These are phyloP conservation scores for Leishmania martiniquensis DNA, from an alignment of 208 protist species.

Conservation along the genomic window DNA sequence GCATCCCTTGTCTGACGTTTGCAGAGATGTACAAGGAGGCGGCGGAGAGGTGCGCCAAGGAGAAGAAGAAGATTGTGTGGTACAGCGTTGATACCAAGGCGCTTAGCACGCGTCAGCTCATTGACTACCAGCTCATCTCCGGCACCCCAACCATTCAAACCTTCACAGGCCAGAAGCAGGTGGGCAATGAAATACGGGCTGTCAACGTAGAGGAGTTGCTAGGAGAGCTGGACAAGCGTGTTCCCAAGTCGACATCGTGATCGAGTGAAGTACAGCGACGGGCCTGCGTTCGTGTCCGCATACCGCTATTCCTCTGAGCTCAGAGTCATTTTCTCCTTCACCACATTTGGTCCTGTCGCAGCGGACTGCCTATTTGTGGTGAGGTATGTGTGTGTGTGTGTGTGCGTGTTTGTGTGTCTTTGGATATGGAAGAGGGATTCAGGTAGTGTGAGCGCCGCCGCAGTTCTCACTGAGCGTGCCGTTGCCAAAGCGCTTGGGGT, in stretches of 20 bases:
- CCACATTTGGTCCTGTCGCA: not conserved
- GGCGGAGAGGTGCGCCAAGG: conserved; percentile 51
- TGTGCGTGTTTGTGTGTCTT: too few species aligned
- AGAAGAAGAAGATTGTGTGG: conserved; percentile 77
- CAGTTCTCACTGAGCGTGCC: not conserved
- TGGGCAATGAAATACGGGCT: conserved; percentile 87
- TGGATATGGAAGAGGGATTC: too few species aligned
- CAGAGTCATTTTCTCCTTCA: too few species aligned
- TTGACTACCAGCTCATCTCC: conserved; percentile 88
- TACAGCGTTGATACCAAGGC: conserved; percentile 92
- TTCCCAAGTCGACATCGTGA: conserved; percentile 23
- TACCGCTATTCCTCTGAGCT: not conserved
- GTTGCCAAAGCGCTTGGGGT: not conserved
- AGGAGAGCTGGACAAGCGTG: conserved; percentile 56
- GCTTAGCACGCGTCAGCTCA: conserved; percentile 51
- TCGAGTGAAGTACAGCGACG: not conserved
- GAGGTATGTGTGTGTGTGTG: too few species aligned
- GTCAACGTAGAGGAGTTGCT: conserved; percentile 86
- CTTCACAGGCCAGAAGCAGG: conserved; percentile 78
- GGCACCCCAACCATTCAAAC: conserved; percentile 93
- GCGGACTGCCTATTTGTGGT: not conserved
- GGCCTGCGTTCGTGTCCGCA: not conserved
- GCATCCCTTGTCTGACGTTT: conserved; percentile 90
- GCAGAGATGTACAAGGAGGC: conserved; percentile 94
- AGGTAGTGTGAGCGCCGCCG: not conserved